Evolutionary conservation across 2,329 filamentous ascomycete genomes (phyloP), one percentile per base, ranked within the genome.

Genomic region (Neopestalotiopsis clavispora): DNA sequence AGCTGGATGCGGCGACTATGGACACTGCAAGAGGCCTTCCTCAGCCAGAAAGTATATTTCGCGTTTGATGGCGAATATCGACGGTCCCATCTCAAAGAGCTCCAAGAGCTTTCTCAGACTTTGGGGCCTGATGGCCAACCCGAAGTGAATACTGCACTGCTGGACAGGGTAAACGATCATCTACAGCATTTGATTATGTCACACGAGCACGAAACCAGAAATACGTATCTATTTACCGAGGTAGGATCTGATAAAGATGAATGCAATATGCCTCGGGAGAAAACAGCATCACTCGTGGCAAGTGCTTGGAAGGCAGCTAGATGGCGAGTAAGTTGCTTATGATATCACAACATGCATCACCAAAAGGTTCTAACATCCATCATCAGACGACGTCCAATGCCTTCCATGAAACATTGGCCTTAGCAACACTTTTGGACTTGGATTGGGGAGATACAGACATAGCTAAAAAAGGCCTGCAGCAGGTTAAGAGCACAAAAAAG

Each of bases 1-100:
- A 32, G 20, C 4, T 67, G 65, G 65, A 67, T 67, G 65, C 7
- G 65, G 28, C 56, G 65, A 30, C 65, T 67, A 1, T 67, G 65
- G 65, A 67, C 65, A 17, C 56, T 67, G 10, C 65, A 67, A 45
- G 65, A 67, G 30, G 65, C 32, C 1, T 61, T 32, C 40, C 42
- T 67, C 2, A 67, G 65, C 23, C 30, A 38, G 10, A 13, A 60
- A 20, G 61, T 67, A 3, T 20, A 42, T 10, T 42, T 67, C n/a
- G 20, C 34, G 4, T 62, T 67, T 40, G 28, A 62, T 6, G 6
- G 40, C 14, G 34, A 32, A 4, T 7, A 63, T n/a, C 30, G 20
- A 42, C 4, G 5, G 10, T 28, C 30, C 12, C 17, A 42, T 32
- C 60, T 63, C 20, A 42, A 28, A 42, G 34, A 20, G 4, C 17